Conservation (phyloP, 495 filamentous ascomycete species). For the Patellaria atrata region DNA sequence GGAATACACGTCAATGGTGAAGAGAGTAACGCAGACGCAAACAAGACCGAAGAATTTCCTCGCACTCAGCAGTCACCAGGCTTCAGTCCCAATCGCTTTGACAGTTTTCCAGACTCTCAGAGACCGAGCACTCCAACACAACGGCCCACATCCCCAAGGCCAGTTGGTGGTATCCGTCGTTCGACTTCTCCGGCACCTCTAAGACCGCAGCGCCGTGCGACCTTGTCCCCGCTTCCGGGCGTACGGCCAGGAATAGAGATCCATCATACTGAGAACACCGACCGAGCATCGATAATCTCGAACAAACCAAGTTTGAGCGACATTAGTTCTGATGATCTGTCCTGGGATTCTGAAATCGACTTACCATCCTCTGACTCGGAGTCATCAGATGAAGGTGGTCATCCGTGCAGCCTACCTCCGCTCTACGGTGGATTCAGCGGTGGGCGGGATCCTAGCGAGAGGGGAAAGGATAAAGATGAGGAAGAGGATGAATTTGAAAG, state of each 20-base stretch:
- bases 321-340: conserved; percentile 20
- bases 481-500: conserved; percentile 22
- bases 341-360: conserved; percentile 28
- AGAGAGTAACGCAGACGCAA: too few relatives aligned
- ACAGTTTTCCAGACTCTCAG: too few relatives aligned
- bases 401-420: too few relatives aligned
- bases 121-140: too few relatives aligned
- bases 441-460: neutral
- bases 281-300: too few relatives aligned
- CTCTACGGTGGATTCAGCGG: too few relatives aligned
- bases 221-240: conserved; percentile 19
- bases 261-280: too few relatives aligned
- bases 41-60: too few relatives aligned
- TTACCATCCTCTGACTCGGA: conserved; percentile 15
- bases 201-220: conserved; percentile 15
- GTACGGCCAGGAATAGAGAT: conserved; percentile 15
- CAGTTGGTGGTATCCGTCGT: conserved; percentile 4
- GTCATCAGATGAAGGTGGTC: too few relatives aligned
- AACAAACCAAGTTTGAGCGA: conserved; percentile 6
- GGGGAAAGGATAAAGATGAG: conserved; percentile 7
- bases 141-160: conserved; percentile 15
- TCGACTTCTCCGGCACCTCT: conserved; percentile 10
- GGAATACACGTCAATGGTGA: too few relatives aligned
- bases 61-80: too few relatives aligned
- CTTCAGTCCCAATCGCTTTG: too few relatives aligned